Evolutionary conservation across 768 basidiomycete species (phyloP), one percentile per base, ranked within the genome.

Genomic region (Pholiota conissans): DNA sequence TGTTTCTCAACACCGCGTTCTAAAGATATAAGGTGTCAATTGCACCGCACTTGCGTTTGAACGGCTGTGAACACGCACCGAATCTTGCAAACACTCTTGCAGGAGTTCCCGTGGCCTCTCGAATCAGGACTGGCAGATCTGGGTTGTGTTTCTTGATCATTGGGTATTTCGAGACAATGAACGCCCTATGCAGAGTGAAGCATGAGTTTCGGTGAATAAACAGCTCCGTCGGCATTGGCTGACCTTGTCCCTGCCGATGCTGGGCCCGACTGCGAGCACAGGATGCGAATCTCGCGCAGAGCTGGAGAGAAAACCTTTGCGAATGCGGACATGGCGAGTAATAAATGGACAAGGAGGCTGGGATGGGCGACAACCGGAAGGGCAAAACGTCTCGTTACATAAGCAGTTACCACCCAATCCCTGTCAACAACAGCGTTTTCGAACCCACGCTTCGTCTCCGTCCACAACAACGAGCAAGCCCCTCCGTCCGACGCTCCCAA

Each of bases 41-140:
- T 34, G 57, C 34, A 56, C 30, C 50, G 42, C 51, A 35, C 42
- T 32, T 32, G 29, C 53, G 46, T 32, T n/a, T 52, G 47, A 55
- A 32, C 52, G 29, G 1, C n/a, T 22, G 13, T 55, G 59, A 52
- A 59, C 14, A 72, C 90, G 71, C 74, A 94, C 92, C 91, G 68
- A 91, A 94, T 66, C 92, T 79, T 52, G 89, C 91, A 80, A 93
- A 94, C 47, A 83, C 84, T 67, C 92, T 80, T 60, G 91, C 91
- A 34, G 90, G 90, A 7, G 90, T 91, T 34, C 86, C 89, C 52
- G 75, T 76, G 14, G 90, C 92, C 73, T 92, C 89, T 64, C 92
- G 81, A 65, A 93, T 89, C 64, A 93, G 71, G 34, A 92, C 80
- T 16, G 91, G 92, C n/a, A 94, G 75, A 74, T 94, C 87, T 35